Evolutionary conservation across 805 yeast genomes (phyloP).

Genomic region (Cyberlindnera americana): DNA sequence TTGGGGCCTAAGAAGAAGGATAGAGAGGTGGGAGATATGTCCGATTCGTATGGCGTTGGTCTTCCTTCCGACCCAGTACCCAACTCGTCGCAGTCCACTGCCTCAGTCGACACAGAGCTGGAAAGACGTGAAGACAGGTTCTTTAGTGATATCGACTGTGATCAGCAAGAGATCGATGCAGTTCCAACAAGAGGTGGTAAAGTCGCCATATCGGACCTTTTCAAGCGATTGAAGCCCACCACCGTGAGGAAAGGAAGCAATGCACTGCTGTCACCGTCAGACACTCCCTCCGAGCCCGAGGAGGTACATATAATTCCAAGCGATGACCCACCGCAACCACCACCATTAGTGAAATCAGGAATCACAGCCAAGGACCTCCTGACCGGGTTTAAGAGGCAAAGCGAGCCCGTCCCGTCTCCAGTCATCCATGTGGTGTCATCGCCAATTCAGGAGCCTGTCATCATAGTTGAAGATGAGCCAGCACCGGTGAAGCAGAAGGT

Average conservation of each 20-base stretch:
- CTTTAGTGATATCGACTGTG: constrained; percentile 10
- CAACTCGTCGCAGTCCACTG: constrained; percentile 4
- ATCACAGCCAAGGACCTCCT: constrained; percentile 6
- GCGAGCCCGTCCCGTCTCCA: too few species aligned
- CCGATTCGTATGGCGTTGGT: neutral
- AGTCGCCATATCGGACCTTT: constrained; percentile 14
- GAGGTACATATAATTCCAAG: neutral
- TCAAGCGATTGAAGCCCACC: constrained; percentile 12
- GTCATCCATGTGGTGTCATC: neutral
- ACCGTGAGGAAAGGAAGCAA: neutral
- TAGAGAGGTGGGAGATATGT: neutral
- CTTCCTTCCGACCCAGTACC: neutral
- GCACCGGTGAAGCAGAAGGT: neutral
- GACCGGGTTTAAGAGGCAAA: too few species aligned
- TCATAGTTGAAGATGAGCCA: neutral
- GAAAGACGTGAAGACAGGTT: constrained; percentile 6
- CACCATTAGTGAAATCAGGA: too few species aligned
- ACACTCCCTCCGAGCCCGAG: constrained; percentile 1
- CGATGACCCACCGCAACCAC: neutral
- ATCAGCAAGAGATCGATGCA: neutral
- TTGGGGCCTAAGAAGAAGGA: too few species aligned
- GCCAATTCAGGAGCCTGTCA: neutral
- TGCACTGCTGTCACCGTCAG: neutral
- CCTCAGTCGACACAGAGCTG: constrained; percentile 3
- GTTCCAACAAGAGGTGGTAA: constrained; percentile 2